phyloP scores from a whole-genome alignment of 2,329 filamentous ascomycete genomes.

The Coniochaeta sp. region DNA sequence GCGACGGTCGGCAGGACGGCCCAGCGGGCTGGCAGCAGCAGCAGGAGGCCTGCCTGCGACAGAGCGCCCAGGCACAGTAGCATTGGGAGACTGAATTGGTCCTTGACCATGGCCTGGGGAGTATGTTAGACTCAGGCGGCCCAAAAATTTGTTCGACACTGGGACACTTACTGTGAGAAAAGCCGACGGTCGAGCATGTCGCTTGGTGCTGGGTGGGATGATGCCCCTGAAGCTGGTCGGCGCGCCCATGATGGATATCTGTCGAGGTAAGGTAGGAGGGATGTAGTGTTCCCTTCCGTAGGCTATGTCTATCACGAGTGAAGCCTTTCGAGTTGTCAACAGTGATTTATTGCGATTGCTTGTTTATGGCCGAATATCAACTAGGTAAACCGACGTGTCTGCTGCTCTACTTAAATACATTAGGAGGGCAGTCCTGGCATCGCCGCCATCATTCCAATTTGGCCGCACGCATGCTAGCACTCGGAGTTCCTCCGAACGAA shows the following conservation, averaged over 20 bases:
- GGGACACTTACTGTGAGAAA: neutral
- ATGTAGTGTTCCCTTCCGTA: neutral
- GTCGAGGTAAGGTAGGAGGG: neutral
- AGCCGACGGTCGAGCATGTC: neutral
- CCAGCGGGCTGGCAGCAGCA: slow-evolving; percentile 24
- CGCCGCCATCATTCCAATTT: no score
- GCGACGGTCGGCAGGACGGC: slow-evolving; percentile 23
- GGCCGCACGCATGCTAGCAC: no score
- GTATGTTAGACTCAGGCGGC: neutral
- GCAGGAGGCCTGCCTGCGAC: slow-evolving; percentile 23
- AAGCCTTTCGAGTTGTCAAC: neutral
- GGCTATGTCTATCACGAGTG: neutral
- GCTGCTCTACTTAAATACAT: no score
- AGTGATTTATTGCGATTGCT: no score
- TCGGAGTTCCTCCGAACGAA: no score
- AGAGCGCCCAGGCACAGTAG: slow-evolving; percentile 25
- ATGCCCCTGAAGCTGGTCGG: neutral
- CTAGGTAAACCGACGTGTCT: no score
- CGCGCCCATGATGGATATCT: neutral
- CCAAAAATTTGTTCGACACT: neutral
- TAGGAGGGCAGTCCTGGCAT: no score
- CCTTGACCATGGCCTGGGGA: slow-evolving; percentile 20
- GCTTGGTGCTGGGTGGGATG: neutral
- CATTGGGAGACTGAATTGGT: slow-evolving; percentile 24
- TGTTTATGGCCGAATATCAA: no score